Conservation (phyloP, 176 grass and related monocot genomes). For the Carex littledalei region DNA sequence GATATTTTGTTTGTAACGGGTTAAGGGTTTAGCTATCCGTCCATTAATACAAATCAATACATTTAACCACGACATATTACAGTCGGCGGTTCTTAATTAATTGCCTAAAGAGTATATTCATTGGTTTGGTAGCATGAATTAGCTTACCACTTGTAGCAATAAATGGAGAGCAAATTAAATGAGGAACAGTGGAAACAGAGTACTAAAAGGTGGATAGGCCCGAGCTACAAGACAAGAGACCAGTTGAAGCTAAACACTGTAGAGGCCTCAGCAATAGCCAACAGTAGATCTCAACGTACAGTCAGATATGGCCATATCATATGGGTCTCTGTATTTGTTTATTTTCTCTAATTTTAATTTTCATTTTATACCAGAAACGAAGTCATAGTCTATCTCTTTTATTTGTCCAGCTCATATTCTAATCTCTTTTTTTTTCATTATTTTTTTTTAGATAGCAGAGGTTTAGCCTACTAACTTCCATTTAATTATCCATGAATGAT, state of each 20-base stretch:
- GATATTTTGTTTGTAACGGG: not conserved
- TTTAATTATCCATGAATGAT: too few species aligned
- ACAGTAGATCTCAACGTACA: constrained; percentile 4
- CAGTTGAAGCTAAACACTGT: not conserved
- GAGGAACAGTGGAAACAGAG: constrained; percentile 5
- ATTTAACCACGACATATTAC: not conserved
- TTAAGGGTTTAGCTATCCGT: too few species aligned
- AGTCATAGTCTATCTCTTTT: too few species aligned
- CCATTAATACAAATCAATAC: too few species aligned
- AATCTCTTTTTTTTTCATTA: too few species aligned
- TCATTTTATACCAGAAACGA: too few species aligned
- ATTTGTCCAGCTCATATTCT: too few species aligned
- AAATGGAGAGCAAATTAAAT: constrained; percentile 13
- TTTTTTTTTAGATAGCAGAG: too few species aligned
- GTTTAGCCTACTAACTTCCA: too few species aligned
- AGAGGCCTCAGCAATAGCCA: not conserved
- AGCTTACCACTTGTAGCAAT: constrained; percentile 16
- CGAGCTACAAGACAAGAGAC: not conserved
- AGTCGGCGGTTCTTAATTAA: not conserved
- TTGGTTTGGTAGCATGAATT: not conserved
- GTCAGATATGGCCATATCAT: not conserved
- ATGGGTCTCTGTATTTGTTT: too few species aligned
- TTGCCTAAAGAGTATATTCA: not conserved
- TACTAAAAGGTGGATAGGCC: not conserved
- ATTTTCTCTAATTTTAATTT: too few species aligned